phyloP scores from a whole-genome alignment of 78 protist genomes.

The Tieghemostelium lacteum region DNA sequence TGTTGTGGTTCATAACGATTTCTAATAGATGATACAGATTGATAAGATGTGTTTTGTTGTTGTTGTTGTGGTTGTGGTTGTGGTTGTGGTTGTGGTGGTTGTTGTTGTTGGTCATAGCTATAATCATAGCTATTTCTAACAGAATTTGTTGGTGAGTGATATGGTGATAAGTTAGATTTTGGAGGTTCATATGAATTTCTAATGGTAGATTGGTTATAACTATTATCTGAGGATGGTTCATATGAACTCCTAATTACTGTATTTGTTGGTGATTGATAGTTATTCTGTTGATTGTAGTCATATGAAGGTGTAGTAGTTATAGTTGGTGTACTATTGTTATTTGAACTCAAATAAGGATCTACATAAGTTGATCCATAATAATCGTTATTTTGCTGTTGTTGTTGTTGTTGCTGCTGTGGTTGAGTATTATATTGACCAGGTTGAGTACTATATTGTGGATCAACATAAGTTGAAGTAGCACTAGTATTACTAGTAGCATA shows the following conservation, averaged over 20 bases:
- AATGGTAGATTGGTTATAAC: conserved; percentile 5
- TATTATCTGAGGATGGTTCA: background rate
- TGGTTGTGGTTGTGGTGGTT: background rate
- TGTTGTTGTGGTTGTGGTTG: conserved; percentile 6
- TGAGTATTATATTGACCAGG: no score
- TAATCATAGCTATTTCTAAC: background rate
- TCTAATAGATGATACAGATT: background rate
- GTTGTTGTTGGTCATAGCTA: background rate
- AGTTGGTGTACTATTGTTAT: no score
- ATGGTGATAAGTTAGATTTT: background rate
- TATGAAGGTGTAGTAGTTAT: no score
- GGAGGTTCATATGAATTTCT: conserved; percentile 15
- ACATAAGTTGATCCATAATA: no score
- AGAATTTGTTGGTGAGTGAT: background rate
- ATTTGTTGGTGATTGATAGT: background rate
- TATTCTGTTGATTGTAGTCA: no score
- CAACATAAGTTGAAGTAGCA: no score
- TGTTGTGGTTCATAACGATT: conserved; percentile 2
- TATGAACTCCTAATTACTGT: background rate
- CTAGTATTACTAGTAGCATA: no score
- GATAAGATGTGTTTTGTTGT: background rate
- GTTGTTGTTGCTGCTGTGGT: no score
- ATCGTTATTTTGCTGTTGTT: no score
- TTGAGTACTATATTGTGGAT: no score
- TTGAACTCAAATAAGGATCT: no score